phyloP scores from a whole-genome alignment of 192 early-diverging fungal species.

The Entophlyctis luteolus region DNA sequence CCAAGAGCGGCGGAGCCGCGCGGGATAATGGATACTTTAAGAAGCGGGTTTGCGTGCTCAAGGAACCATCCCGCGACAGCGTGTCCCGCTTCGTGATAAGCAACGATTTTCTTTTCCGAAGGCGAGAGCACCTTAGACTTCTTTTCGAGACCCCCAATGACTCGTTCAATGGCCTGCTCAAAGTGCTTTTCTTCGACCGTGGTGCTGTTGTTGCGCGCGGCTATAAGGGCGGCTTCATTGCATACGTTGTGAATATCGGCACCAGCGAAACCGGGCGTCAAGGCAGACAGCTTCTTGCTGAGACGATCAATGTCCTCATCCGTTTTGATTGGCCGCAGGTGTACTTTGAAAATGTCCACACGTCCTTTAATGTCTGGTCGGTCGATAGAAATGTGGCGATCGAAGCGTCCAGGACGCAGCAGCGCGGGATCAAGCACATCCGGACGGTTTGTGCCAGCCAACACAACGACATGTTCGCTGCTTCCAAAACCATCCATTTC shows the following conservation, averaged over 20 bases:
- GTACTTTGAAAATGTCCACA: slow-evolving; percentile 93
- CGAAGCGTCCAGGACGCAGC: slow-evolving; percentile 96
- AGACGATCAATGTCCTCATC: slow-evolving; percentile 63
- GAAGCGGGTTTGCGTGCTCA: slow-evolving; percentile 88
- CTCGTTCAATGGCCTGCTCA: slow-evolving; percentile 96
- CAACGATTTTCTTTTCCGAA: slow-evolving; percentile 98
- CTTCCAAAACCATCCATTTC: slow-evolving; percentile 98
- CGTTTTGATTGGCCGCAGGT: slow-evolving; percentile 84
- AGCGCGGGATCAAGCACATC: slow-evolving; percentile 95
- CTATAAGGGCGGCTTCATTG: slow-evolving; percentile 97
- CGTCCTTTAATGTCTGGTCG: slow-evolving; percentile 95
- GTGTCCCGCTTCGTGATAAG: slow-evolving; percentile 99
- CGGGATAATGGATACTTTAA: slow-evolving; percentile 98
- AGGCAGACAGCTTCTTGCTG: slow-evolving; percentile 81
- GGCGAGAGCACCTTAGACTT: slow-evolving; percentile 91
- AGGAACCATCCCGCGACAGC: slow-evolving; percentile 98
- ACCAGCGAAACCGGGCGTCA: slow-evolving; percentile 97
- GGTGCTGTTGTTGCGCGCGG: slow-evolving; percentile 77
- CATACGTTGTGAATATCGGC: slow-evolving; percentile 98
- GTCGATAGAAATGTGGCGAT: slow-evolving; percentile 96
- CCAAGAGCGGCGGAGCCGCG: slow-evolving; percentile 92
- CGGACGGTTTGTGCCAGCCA: slow-evolving; percentile 96
- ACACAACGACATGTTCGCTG: slow-evolving; percentile 84
- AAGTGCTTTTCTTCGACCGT: slow-evolving; percentile 84
- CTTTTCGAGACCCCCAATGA: slow-evolving; percentile 97